Base-by-base conservation (phyloP, 73 alveolate genomes). In the Stentor roeselii region DNA sequence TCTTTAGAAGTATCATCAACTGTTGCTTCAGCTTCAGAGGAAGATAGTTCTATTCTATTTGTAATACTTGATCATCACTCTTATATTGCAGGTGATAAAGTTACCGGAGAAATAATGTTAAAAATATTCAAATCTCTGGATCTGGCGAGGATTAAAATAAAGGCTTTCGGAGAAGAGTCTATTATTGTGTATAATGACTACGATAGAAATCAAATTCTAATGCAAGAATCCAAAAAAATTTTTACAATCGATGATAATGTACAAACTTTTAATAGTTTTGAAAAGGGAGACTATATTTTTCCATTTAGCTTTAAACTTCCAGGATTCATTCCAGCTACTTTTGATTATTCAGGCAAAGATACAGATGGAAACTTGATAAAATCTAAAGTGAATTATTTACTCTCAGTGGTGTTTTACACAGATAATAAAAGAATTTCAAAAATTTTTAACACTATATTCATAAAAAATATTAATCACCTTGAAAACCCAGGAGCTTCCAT, bases 251-350 rank as follows among this genome's bases (percentile, higher is more conserved):
- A 58, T 21, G 74, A 21, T 58, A n/a, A n/a, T 2, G 27, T 58
- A 21, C 15, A 58, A 58, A 31, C 15, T 21, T 58, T n/a, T 21
- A 58, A 58, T 21, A 31, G 74, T 21, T 21, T 58, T 58, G 35
- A 58, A 31, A 31, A n/a, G 27, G 74, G 74, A 0, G 35, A 58
- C 35, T 58, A 58, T 58, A 31, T 58, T 21, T 58, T 58, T 58
- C 80, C 80, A 27, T 67, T 67, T 32, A 67, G 21, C 14, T 67
- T 67, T 67, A 67, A 67, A 32, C 80, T 67, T 34, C 80, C 80
- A 27, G 27, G 14, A 67, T 67, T 21, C 2, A 27, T 40, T 67
- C 80, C 80, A 0, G n/a, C 80, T 27, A 30, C 80, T 30, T 67
- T 67, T 67, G n/a, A 67, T 34, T 67, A 30, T 2, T 36, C 80